Conservation (phyloP, 352 stramenopile species). For the Phytophthora boehmeriae region DNA sequence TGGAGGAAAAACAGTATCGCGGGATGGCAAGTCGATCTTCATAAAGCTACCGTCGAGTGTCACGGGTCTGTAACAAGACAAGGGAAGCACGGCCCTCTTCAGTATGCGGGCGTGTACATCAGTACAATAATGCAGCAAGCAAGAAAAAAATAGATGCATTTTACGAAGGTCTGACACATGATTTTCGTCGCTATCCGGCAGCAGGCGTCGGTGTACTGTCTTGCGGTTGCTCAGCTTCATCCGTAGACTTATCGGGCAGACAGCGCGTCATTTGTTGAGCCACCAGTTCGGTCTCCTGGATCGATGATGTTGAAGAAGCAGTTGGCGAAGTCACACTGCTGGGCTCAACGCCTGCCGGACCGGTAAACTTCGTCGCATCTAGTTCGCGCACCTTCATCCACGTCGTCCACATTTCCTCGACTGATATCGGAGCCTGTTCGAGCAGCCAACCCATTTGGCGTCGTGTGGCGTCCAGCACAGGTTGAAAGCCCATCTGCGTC, state of each 20-base stretch:
- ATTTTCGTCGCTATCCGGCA: constrained; percentile 19
- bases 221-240: constrained; percentile 19
- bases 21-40: constrained; percentile 71
- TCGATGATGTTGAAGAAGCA: constrained; percentile 22
- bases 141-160: constrained; percentile 32
- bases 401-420: constrained; percentile 86
- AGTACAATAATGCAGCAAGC: constrained; percentile 26
- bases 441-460: constrained; percentile 85
- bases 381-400: constrained; percentile 85
- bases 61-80: constrained; percentile 16
- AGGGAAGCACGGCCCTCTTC: neutral
- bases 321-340: constrained; percentile 21
- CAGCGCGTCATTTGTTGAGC: constrained; percentile 28
- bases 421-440: constrained; percentile 67
- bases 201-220: constrained; percentile 11
- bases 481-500: constrained; percentile 87
- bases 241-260: constrained; percentile 17
- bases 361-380: constrained; percentile 63
- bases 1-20: constrained; percentile 51
- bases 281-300: constrained; percentile 26
- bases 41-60: constrained; percentile 34
- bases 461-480: constrained; percentile 75
- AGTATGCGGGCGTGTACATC: neutral
- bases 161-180: constrained; percentile 2
- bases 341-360: constrained; percentile 23